Percentiles rank a stretch among this genome's conserved stretches.
Evolutionary conservation across 768 basidiomycete genomes (phyloP).

Genomic region (Steccherinum ochraceum): DNA sequence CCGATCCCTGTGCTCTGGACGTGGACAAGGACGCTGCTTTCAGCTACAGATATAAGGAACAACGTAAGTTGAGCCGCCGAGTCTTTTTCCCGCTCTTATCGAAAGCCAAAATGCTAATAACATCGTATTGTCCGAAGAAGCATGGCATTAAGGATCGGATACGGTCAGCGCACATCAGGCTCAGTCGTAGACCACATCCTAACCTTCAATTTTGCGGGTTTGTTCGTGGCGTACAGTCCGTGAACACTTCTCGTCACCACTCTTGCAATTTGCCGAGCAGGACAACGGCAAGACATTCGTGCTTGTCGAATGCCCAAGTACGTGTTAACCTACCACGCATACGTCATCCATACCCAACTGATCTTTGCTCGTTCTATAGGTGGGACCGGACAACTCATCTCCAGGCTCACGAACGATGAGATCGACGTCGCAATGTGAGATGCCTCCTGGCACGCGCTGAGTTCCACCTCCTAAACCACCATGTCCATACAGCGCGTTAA

Average conservation of each 20-base stretch:
- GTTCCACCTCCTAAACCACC: not conserved
- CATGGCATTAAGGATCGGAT: not conserved
- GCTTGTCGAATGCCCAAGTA: constrained; percentile 87
- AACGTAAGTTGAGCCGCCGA: no score
- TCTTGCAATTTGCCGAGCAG: constrained; percentile 74
- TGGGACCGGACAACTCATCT: constrained; percentile 81
- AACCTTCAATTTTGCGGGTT: no score
- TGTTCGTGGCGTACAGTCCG: no score
- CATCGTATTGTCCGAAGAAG: no score
- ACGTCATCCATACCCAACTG: not conserved
- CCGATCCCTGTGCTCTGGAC: no score
- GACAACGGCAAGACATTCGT: constrained; percentile 72
- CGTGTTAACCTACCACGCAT: constrained; percentile 19
- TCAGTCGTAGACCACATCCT: no score
- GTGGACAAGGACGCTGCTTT: no score
- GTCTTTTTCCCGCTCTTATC: no score
- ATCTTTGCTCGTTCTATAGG: constrained; percentile 33
- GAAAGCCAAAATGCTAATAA: no score
- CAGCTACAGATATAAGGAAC: no score
- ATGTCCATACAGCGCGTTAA: constrained; percentile 60
- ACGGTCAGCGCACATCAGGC: not conserved
- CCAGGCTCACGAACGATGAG: constrained; percentile 64
- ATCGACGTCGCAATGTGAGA: constrained; percentile 79
- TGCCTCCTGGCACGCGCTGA: not conserved
- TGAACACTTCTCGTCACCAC: constrained; percentile 89